These are phyloP conservation scores for Collariella sp. DNA, from an alignment of 495 filamentous ascomycete genomes.

Conservation along the genomic window DNA sequence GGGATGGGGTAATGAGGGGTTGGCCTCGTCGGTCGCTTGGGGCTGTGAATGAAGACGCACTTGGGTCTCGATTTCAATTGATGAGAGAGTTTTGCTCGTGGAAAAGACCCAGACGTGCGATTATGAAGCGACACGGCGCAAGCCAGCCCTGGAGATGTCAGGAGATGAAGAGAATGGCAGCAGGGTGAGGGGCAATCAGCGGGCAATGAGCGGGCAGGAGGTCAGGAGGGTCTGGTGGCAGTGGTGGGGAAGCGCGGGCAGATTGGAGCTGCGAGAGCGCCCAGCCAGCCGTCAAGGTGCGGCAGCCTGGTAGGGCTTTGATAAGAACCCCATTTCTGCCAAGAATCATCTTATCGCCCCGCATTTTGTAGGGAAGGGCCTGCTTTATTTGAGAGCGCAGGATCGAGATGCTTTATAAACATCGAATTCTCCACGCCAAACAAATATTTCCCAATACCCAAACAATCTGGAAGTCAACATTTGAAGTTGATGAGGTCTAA, in stretches of 20 bases:
- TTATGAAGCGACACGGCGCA: conserved; percentile 1
- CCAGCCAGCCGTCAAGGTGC: neutral
- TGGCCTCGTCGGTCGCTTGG: conserved; percentile 4
- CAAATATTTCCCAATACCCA: too few species aligned
- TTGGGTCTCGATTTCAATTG: neutral
- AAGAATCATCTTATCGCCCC: too few species aligned
- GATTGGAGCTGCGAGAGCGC: neutral
- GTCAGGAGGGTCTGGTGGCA: neutral
- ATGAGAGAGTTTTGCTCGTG: neutral
- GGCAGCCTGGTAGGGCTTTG: neutral
- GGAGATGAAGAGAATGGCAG: neutral
- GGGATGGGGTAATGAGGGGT: conserved; percentile 6
- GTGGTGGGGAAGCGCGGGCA: neutral
- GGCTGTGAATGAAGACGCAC: neutral
- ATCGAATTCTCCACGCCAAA: too few species aligned
- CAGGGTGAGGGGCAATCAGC: conserved; percentile 1
- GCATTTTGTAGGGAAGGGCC: too few species aligned
- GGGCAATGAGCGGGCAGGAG: neutral
- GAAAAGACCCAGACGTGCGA: neutral
- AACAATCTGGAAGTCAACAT: too few species aligned
- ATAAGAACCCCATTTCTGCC: too few species aligned
- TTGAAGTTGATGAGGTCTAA: too few species aligned
- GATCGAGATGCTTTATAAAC: too few species aligned
- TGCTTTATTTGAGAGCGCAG: too few species aligned
- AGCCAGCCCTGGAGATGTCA: neutral